These are phyloP conservation scores for Stereum hirsutum DNA, from an alignment of 1,284 basidiomycete genomes.

Conservation along the genomic window DNA sequence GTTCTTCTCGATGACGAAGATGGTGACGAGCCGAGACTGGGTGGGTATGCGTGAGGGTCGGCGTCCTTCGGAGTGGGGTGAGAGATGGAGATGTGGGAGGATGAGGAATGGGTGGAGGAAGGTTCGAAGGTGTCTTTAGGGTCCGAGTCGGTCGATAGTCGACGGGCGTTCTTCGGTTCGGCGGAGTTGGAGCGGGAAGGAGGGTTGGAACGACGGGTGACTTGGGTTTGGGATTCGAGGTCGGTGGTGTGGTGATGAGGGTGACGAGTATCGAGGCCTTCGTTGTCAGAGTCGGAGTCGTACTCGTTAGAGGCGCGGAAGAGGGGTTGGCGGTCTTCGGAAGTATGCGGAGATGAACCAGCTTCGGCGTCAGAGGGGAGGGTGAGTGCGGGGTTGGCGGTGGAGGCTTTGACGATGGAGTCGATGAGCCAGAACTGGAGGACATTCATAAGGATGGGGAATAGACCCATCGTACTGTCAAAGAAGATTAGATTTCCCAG, in stretches of 20 bases:
- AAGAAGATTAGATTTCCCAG: slow-evolving; percentile 6
- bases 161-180: slow-evolving; percentile 12
- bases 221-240: slow-evolving; percentile 35
- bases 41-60: slow-evolving; percentile 50
- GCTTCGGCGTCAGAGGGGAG: slow-evolving; percentile 26
- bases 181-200: slow-evolving; percentile 18
- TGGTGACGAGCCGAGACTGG: slow-evolving; percentile 18
- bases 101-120: slow-evolving; percentile 15
- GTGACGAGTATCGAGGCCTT: slow-evolving; percentile 46
- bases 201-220: slow-evolving; percentile 23
- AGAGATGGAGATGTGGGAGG: background rate
- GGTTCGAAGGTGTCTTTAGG: slow-evolving; percentile 20
- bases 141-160: slow-evolving; percentile 17
- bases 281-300: slow-evolving; percentile 42
- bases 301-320: slow-evolving; percentile 36
- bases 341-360: slow-evolving; percentile 24
- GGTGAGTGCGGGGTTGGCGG: no score
- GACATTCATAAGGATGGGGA: slow-evolving; percentile 90
- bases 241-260: slow-evolving; percentile 26
- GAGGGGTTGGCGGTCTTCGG: slow-evolving; percentile 44
- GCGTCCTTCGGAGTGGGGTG: slow-evolving; percentile 19
- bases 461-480: slow-evolving; percentile 79
- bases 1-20: slow-evolving; percentile 19
- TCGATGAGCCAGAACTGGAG: slow-evolving; percentile 86
- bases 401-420: slow-evolving; percentile 74